Evolutionary conservation across 106 monocot species (phyloP).

Genomic region (Vanilla planifolia): DNA sequence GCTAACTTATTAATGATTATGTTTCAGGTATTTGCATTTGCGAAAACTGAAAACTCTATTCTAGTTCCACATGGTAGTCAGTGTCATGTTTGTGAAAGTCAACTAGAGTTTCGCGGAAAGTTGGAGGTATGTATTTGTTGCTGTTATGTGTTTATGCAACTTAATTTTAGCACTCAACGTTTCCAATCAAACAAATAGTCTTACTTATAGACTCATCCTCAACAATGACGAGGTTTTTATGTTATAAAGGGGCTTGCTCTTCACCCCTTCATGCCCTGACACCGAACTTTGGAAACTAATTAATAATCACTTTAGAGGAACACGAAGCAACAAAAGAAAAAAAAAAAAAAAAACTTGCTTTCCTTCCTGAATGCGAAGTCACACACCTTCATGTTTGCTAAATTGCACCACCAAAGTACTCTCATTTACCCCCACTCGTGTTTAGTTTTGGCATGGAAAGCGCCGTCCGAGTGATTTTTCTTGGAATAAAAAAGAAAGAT

Average conservation of each 20-base stretch:
- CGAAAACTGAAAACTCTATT: constrained; percentile 47
- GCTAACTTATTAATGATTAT: constrained; percentile 1
- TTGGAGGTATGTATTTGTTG: constrained; percentile 49
- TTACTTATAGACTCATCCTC: too few relatives aligned
- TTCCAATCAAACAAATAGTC: neutral
- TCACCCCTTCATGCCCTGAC: too few relatives aligned
- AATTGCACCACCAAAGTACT: too few relatives aligned
- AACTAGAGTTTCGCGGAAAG: constrained; percentile 69
- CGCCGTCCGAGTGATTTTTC: too few relatives aligned
- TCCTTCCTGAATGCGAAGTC: too few relatives aligned
- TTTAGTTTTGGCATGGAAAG: too few relatives aligned
- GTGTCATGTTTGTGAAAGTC: constrained; percentile 81
- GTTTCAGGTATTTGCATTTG: constrained; percentile 91
- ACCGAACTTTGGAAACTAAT: neutral
- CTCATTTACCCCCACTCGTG: too few relatives aligned
- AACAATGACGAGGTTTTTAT: too few relatives aligned
- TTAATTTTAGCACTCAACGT: neutral
- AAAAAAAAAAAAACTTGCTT: too few relatives aligned
- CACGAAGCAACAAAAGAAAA: neutral
- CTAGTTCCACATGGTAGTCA: constrained; percentile 47
- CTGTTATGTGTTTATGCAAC: neutral
- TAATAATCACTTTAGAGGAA: neutral
- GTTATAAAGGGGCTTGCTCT: too few relatives aligned
- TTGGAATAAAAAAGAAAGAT: too few relatives aligned
- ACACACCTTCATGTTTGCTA: too few relatives aligned